These are phyloP conservation scores for Tulasnella sp. DNA, from an alignment of 768 basidiomycete genomes.

Conservation along the genomic window DNA sequence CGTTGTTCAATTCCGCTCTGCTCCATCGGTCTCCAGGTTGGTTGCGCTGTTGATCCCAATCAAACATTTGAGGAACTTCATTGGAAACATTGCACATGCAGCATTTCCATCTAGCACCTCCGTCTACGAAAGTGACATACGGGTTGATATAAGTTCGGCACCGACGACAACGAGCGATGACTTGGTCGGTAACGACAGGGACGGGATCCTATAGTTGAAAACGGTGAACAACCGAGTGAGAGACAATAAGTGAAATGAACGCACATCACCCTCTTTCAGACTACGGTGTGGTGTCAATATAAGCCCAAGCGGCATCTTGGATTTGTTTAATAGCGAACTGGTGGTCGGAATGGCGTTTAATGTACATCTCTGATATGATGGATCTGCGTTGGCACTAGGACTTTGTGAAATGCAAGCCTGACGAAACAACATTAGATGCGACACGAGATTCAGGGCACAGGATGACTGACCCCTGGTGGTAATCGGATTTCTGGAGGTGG, in stretches of 20 bases:
- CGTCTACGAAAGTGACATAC: slow-evolving; percentile 94
- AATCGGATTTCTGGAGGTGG: slow-evolving; percentile 84
- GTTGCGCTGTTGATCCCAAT: slow-evolving; percentile 91
- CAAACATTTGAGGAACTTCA: slow-evolving; percentile 95
- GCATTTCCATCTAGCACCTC: slow-evolving; percentile 96
- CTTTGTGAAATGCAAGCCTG: slow-evolving; percentile 61
- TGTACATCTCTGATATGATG: slow-evolving; percentile 84
- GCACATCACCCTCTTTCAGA: slow-evolving; percentile 47
- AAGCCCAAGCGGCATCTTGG: slow-evolving; percentile 80
- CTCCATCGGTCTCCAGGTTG: slow-evolving; percentile 93
- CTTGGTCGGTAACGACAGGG: slow-evolving; percentile 82
- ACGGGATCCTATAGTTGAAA: slow-evolving; percentile 46
- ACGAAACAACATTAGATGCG: not conserved
- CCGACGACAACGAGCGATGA: slow-evolving; percentile 89
- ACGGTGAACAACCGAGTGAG: too few relatives aligned
- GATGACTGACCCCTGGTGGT: slow-evolving; percentile 51
- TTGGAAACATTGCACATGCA: slow-evolving; percentile 98
- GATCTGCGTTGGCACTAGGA: slow-evolving; percentile 70
- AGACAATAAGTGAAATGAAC: not conserved
- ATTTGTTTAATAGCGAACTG: slow-evolving; percentile 72
- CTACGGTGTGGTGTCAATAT: slow-evolving; percentile 85
- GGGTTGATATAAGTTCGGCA: slow-evolving; percentile 97
- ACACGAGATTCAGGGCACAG: too few relatives aligned
- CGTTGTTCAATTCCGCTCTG: slow-evolving; percentile 83
- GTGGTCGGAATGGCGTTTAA: slow-evolving; percentile 89